phyloP scores from a whole-genome alignment of 768 basidiomycete genomes.

The Russula lepida region DNA sequence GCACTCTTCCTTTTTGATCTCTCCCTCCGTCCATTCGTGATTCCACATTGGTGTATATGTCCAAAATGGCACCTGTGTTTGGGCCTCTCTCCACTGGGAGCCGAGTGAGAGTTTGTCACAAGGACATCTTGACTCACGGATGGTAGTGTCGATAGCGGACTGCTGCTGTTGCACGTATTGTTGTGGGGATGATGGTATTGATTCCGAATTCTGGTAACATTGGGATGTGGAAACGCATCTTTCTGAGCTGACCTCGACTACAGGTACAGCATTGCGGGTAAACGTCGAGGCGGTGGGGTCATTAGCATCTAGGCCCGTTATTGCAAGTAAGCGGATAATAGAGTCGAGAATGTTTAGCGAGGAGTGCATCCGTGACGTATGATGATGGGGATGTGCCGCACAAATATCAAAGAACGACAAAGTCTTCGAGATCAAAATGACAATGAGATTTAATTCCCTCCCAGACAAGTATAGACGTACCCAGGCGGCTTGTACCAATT shows the following conservation, averaged over 20 bases:
- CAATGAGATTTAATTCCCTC: not conserved
- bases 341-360: conserved; percentile 57
- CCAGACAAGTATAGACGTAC: conserved; percentile 32
- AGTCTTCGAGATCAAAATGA: conserved; percentile 35
- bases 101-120: conserved; percentile 46
- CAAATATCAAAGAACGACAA: conserved; percentile 66
- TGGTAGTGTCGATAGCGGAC: not conserved
- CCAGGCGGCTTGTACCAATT: conserved; percentile 69
- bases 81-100: conserved; percentile 40
- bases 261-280: conserved; percentile 10
- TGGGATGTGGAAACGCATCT: not conserved
- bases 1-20: conserved; percentile 63
- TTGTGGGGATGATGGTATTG: not conserved
- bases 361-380: conserved; percentile 46
- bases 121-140: conserved; percentile 28
- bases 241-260: not conserved
- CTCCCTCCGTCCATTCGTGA: conserved; percentile 44
- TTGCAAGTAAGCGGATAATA: conserved; percentile 51
- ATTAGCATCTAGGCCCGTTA: conserved; percentile 51
- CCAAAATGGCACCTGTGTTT: conserved; percentile 56
- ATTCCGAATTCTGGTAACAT: not conserved
- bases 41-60: conserved; percentile 57
- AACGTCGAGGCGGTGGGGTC: conserved; percentile 29
- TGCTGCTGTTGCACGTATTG: not conserved
- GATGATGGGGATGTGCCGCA: conserved; percentile 56